Evolutionary conservation across 2,329 filamentous ascomycete species (phyloP), one percentile per base, ranked within the genome.

Genomic region (Periconia macrospinosa): DNA sequence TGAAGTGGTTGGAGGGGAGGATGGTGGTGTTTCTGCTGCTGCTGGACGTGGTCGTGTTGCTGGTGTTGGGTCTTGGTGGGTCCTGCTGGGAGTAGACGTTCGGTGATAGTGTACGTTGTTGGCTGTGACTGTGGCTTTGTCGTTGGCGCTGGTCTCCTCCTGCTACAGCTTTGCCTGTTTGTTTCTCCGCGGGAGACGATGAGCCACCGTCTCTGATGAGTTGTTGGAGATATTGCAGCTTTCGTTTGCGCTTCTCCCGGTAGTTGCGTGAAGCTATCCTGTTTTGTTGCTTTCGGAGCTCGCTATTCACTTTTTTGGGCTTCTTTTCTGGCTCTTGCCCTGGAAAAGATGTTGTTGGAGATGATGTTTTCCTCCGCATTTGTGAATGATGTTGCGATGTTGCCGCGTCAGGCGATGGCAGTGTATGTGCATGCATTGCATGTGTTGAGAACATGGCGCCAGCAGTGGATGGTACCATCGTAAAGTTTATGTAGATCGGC

Each of bases 181-280:
- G 20, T 41, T n/a, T 17, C 6, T 41, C 33, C 10, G 40, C 62
- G 7, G 50, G 52, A 18, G 60, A 50, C 5, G 11, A n/a, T 37
- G 33, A 37, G 7, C 56, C 54, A 42, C 56, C 63, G 30, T 71
- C 66, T 19, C 59, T 56, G 17, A 72, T 53, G n/a, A 71, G 60
- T 45, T 71, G 64, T 47, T 72, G 69, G 17, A 73, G 66, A 45
- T 69, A 69, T 43, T 71, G 66, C 1, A 73, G 65, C 60, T 73
- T 73, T 30, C 65, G 60, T 55, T 72, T 73, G 20, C 70, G 67
- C 55, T 73, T 73, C 46, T 73, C 70, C 33, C 70, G 62, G 53
- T 73, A 73, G 40, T 73, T 73, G 18, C 69, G 67, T 17, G 70
- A 73, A 30, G 70, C 70, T 61, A 72, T 71, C 49, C 70, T 64